Evolutionary conservation across 129 eudicot genomes (phyloP), one percentile per base, ranked within the genome.

Genomic region (Artemisia argyi): DNA sequence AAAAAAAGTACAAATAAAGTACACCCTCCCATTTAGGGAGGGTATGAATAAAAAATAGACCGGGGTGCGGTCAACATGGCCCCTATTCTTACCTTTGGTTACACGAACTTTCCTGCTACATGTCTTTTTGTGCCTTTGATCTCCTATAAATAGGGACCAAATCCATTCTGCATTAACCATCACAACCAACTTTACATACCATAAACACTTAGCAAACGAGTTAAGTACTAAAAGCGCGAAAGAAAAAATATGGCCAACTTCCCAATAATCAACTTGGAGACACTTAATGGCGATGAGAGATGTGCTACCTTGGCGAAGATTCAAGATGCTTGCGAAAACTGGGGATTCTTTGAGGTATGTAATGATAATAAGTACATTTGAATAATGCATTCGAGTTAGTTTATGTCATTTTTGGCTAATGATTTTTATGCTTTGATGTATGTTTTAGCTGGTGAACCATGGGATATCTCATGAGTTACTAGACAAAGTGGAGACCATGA

Each of bases 331-430:
- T 86, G 91, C 69, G 96, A 86, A 73, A 86, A 86, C 78, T 89
- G 96, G 96, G 96, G 96, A 4, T 89, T 89, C 74, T 86, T 89
- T 82, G 91, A 89, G 96, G 96, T 89, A 79, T 80, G 18, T 75
- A 60, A 52, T n/a, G 5, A 3, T 75, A 42, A 39, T 15, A 19
- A 39, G 10, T 39, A 18, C 65, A 19, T 10, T 2, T 61, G 46
- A 3, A 59, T 0, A 72, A 60, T 22, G 24, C 15, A 12, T 1
- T 11, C 11, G 0, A 7, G 3, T 62, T 32, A n/a, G 61, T 26
- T 44, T 44, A 65, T 44, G 44, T 24, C 14, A 11, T 7, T 48
- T 67, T 55, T 57, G 9, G 9, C 57, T 11, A 42, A 6, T 46
- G 11, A 16, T 69, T 44, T 72, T 1, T 61, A 5, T 61, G 18